These are phyloP conservation scores for Aspergillus wentii DNA, from an alignment of 495 filamentous ascomycete species.

Conservation along the genomic window DNA sequence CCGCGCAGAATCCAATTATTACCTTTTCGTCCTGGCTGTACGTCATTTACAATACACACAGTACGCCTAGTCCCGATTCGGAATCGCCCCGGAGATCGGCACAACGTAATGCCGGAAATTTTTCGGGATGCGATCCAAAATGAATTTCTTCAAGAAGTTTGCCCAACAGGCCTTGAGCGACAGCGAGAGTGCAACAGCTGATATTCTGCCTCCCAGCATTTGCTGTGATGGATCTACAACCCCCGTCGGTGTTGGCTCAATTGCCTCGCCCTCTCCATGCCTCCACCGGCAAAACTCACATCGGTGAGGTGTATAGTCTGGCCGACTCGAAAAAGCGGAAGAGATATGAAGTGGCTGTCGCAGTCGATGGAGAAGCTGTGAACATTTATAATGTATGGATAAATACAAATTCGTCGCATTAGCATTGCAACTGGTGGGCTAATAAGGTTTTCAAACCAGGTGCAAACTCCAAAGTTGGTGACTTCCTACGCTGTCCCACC, in stretches of 20 bases:
- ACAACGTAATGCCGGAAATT: constrained; percentile 37
- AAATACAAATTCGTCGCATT: too few species aligned
- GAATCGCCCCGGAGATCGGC: constrained; percentile 16
- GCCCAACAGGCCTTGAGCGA: constrained; percentile 10
- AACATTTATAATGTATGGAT: constrained; percentile 83
- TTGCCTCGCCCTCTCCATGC: constrained; percentile 62
- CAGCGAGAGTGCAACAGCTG: constrained; percentile 11
- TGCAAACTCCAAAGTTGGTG: constrained; percentile 72
- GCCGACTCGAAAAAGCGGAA: constrained; percentile 77
- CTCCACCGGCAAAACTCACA: constrained; percentile 52
- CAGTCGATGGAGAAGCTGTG: constrained; percentile 84
- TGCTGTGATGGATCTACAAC: constrained; percentile 39
- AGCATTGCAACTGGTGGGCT: not conserved
- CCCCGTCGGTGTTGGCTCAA: constrained; percentile 55
- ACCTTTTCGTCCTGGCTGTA: too few species aligned
- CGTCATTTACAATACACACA: constrained; percentile 4
- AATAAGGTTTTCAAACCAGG: constrained; percentile 45
- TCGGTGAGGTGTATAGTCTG: constrained; percentile 67
- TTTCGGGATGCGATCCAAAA: constrained; percentile 34
- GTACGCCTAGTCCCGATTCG: constrained; percentile 9
- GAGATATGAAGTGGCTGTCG: constrained; percentile 76
- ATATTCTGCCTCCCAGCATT: constrained; percentile 7
- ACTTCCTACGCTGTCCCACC: constrained; percentile 84
- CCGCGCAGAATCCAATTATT: too few species aligned
- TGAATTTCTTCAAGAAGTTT: constrained; percentile 17